Base-by-base conservation (phyloP, 176 grass and related monocot genomes). In the Luzula sylvatica region DNA sequence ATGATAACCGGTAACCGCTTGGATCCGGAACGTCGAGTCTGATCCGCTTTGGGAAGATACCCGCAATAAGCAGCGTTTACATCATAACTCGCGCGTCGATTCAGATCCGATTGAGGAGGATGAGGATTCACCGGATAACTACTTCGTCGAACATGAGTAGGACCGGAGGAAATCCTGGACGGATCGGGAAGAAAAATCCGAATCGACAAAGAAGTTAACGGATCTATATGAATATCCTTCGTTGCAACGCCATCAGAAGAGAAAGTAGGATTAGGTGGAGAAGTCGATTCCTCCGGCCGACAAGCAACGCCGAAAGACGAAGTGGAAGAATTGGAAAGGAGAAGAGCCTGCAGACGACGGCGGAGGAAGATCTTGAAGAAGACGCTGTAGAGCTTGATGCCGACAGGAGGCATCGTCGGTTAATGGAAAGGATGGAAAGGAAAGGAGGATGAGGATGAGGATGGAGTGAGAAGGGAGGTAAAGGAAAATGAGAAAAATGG, bases 301-400 rank as follows among this genome's bases (percentile, higher is more conserved):
- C 68, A 92, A 38, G 76, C 72, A 65, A 92, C 69, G 58, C 86
- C 80, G 26, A 92, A 85, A 0, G 75, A 26, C 16, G 28, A 15
- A 3, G 69, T 50, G 21, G 15, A 48, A 29, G 54, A 11, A 17
- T 26, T 1, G 2, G 53, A 26, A 7, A 38, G 3, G 51, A 73
- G 75, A 25, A 58, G 74, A 20, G 44, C 58, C 44, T 72, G 75
- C 24, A 79, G 75, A 30, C 81, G 77, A 57, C 72, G 77, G 72
- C 73, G 77, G 22, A 93, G 69, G 55, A 85, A 30, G 51, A 93
- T 72, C 72, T 93, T 85, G 73, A 93, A 93, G 73, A 85, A 60
- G 66, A 85, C 65, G 69, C 87, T 85, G 69, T 93, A 83, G 50
- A 92, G 80, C 61, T 85, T 79, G 13, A 81, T 28, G 29, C 51